Evolutionary conservation across 257 asterid genomes (phyloP).

Genomic region (Solanum acaule): DNA sequence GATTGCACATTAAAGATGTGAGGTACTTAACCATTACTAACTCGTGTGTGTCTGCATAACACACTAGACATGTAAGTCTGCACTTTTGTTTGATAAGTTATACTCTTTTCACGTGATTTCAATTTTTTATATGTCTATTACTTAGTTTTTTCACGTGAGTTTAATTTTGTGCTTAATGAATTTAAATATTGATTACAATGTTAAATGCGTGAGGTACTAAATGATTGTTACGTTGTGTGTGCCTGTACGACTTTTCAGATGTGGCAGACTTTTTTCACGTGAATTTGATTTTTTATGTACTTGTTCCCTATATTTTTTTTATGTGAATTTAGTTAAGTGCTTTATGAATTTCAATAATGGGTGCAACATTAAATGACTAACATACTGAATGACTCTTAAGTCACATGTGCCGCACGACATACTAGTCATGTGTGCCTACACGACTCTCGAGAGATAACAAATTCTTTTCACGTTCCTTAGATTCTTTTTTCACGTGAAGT

Average conservation of each 20-base stretch:
- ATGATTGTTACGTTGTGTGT: neutral
- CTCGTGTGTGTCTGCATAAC: neutral
- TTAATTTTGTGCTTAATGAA: neutral
- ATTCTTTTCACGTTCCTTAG: neutral
- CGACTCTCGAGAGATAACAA: neutral
- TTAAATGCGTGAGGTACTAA: neutral
- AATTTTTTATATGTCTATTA: neutral
- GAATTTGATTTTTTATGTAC: too few relatives aligned
- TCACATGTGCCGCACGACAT: neutral
- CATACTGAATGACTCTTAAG: neutral
- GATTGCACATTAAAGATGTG: neutral
- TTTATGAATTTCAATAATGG: too few relatives aligned
- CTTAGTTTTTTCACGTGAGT: neutral
- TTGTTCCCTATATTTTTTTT: neutral
- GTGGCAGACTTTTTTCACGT: accelerated
- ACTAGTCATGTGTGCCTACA: neutral
- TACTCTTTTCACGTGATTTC: neutral
- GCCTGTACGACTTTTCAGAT: neutral
- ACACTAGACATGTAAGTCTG: neutral
- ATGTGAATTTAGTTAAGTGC: neutral
- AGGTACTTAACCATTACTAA: neutral
- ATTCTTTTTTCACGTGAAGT: neutral
- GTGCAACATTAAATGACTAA: neutral
- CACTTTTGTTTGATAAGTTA: neutral
- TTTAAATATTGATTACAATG: too few relatives aligned